Base-by-base conservation (phyloP, 495 filamentous ascomycete species). In the Tetracladium setigerum region DNA sequence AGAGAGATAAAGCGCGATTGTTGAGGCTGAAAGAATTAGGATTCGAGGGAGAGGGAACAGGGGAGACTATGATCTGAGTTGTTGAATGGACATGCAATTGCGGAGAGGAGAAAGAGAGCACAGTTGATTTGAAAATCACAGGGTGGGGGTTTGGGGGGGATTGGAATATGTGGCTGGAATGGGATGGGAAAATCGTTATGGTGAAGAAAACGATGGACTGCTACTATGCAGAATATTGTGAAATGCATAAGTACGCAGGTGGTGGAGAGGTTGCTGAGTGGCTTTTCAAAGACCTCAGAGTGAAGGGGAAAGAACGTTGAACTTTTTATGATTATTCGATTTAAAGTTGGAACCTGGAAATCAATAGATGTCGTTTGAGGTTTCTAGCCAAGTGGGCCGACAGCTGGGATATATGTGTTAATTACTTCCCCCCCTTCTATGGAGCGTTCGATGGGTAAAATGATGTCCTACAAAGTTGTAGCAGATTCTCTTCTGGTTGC, bases 41-140 rank as follows among this genome's bases (percentile, higher is more conserved):
- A 1, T 95, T 95, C 57, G 91, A 95, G 67, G 85, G 84, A 16
- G 90, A 96, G 65, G 84, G 83, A 57, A 68, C 76, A 32, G 87
- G 85, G 6, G 87, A 91, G 62, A 75, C 82, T 14, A 60, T 90
- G 15, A 74, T 89, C 30, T 89, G 73, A 77, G 38, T 40, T 19
- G 52, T 9, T 36, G 16, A 51, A 11, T 14, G 14, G 9, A 31
- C 22, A 19, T 18, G 39, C 19, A 15, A 33, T 22, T 8, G 19
- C 30, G 13, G 14, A 16, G 46, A 22, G 6, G 31, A 10, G n/a
- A 45, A 14, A 34, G 43, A 33, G 22, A 3, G 22, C 22, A 7
- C 22, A 27, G 22, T 27, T 3, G 30, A 7, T 16, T 18, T 18
- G 27, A 22, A 16, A 37, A 38, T 30, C 40, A 41, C 19, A 17